Evolutionary conservation across 2,329 filamentous ascomycete species (phyloP).

Genomic region (Fusarium musae): DNA sequence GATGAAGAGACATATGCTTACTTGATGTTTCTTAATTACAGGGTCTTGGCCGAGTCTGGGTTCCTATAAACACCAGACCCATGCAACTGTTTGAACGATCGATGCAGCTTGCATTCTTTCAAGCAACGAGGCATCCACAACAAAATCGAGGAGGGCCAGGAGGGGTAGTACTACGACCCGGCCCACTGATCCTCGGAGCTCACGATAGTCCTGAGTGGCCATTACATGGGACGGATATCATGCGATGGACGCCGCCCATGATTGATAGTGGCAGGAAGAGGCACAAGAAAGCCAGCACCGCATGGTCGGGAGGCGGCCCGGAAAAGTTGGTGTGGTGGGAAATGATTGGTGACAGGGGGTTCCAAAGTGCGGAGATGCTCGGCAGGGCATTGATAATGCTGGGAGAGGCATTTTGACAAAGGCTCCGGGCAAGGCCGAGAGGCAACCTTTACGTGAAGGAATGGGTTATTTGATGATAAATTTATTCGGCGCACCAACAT

Average conservation of each 20-base stretch:
- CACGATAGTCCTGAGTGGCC: slow-evolving; percentile 9
- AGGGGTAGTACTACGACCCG: slow-evolving; percentile 13
- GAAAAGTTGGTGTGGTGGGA: slow-evolving; percentile 25
- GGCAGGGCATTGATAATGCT: slow-evolving; percentile 8
- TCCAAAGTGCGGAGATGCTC: slow-evolving; percentile 16
- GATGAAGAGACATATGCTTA: slow-evolving; percentile 33
- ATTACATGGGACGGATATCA: slow-evolving; percentile 9
- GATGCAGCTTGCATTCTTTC: slow-evolving; percentile 12
- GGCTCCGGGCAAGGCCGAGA: background rate
- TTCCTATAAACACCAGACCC: slow-evolving; percentile 59
- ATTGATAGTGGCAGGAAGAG: slow-evolving; percentile 11
- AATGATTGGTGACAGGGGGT: slow-evolving; percentile 13
- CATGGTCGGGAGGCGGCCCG: slow-evolving; percentile 21
- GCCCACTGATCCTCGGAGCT: slow-evolving; percentile 9
- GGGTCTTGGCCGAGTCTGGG: slow-evolving; percentile 70
- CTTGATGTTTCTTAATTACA: slow-evolving; percentile 48
- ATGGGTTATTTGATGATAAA: slow-evolving; percentile 8
- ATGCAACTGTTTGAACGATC: slow-evolving; percentile 19
- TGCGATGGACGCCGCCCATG: background rate
- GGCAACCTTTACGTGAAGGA: background rate
- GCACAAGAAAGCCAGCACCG: slow-evolving; percentile 5
- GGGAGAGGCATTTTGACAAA: slow-evolving; percentile 8
- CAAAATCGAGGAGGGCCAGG: slow-evolving; percentile 5
- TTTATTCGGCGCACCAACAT: slow-evolving; percentile 25
- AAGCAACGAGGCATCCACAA: slow-evolving; percentile 10